A percentile compares a stretch with the other conserved stretches of the same genome.
Evolutionary conservation across 768 basidiomycete species (phyloP).

Genomic region (Artomyces pyxidatus): DNA sequence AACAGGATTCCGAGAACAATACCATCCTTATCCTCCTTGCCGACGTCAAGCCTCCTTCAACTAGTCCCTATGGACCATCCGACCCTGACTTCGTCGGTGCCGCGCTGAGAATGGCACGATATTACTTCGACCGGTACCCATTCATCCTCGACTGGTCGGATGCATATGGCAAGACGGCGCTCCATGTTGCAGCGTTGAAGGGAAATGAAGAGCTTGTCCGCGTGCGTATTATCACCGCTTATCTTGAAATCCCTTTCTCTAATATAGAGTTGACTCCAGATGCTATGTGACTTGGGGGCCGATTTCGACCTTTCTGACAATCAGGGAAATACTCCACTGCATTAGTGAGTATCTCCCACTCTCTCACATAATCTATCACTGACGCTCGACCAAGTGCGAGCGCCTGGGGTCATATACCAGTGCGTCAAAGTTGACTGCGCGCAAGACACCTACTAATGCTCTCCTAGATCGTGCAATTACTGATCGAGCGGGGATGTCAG

Average conservation of each 20-base stretch:
- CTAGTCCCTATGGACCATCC: conserved; percentile 38
- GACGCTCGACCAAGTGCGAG: conserved; percentile 52
- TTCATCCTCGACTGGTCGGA: conserved; percentile 92
- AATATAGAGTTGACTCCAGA: too few species aligned
- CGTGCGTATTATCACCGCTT: conserved; percentile 38
- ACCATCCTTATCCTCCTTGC: conserved; percentile 93
- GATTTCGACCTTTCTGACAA: conserved; percentile 88
- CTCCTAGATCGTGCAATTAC: conserved; percentile 65
- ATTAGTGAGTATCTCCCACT: conserved; percentile 58
- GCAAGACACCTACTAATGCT: conserved; percentile 11
- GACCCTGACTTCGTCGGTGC: conserved; percentile 63
- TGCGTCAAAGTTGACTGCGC: conserved; percentile 29
- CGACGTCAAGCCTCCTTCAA: conserved; percentile 53
- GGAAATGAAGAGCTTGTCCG: conserved; percentile 87
- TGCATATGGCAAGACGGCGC: conserved; percentile 78
- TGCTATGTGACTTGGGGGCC: conserved; percentile 86
- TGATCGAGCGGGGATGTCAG: conserved; percentile 86
- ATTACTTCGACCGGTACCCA: conserved; percentile 82
- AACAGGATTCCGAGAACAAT: conserved; percentile 84
- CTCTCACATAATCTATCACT: not conserved
- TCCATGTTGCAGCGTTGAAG: conserved; percentile 81
- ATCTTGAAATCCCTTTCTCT: too few species aligned
- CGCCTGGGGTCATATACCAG: conserved; percentile 78
- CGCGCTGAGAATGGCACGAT: conserved; percentile 75
- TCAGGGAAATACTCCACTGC: conserved; percentile 86